Conservation (phyloP, 225 moss, liverwort and hornwort species). For the Pseudoscleropodium purum region DNA sequence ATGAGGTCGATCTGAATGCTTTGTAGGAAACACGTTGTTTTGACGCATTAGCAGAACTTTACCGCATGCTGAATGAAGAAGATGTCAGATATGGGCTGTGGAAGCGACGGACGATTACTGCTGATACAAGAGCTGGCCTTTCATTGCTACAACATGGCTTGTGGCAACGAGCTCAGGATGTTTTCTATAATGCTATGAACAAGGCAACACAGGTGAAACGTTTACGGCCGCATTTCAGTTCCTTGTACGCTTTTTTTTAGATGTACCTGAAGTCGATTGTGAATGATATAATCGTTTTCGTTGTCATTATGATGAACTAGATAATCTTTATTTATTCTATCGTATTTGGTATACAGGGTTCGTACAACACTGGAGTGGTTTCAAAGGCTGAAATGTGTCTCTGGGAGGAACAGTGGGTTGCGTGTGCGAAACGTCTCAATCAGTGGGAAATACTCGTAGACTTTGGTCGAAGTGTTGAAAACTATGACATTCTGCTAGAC, state of each 20-base stretch:
- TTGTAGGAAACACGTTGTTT: slow-evolving; percentile 90
- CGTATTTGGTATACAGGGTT: slow-evolving; percentile 35
- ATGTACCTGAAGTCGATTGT: background rate
- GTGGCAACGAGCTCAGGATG: slow-evolving; percentile 95
- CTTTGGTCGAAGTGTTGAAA: slow-evolving; percentile 89
- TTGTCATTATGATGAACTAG: background rate
- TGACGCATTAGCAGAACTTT: slow-evolving; percentile 94
- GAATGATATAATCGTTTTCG: background rate
- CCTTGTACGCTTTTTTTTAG: background rate
- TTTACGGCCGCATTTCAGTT: background rate
- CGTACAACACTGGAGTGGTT: slow-evolving; percentile 68
- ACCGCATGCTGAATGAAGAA: slow-evolving; percentile 95
- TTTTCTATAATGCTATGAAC: slow-evolving; percentile 87
- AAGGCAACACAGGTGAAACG: slow-evolving; percentile 66
- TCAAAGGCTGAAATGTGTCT: slow-evolving; percentile 99
- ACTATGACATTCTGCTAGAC: slow-evolving; percentile 88
- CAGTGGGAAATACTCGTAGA: slow-evolving; percentile 95
- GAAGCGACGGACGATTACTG: slow-evolving; percentile 84
- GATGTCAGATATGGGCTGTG: slow-evolving; percentile 97
- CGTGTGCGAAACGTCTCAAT: slow-evolving; percentile 88
- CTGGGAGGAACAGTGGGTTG: slow-evolving; percentile 99
- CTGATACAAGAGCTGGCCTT: slow-evolving; percentile 93
- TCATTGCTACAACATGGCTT: slow-evolving; percentile 94
- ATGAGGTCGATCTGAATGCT: background rate
- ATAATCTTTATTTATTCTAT: background rate